A percentile compares a stretch with the other conserved stretches of the same genome.
Conservation (phyloP, 2,329 filamentous ascomycete genomes). For the Hortaea werneckii region DNA sequence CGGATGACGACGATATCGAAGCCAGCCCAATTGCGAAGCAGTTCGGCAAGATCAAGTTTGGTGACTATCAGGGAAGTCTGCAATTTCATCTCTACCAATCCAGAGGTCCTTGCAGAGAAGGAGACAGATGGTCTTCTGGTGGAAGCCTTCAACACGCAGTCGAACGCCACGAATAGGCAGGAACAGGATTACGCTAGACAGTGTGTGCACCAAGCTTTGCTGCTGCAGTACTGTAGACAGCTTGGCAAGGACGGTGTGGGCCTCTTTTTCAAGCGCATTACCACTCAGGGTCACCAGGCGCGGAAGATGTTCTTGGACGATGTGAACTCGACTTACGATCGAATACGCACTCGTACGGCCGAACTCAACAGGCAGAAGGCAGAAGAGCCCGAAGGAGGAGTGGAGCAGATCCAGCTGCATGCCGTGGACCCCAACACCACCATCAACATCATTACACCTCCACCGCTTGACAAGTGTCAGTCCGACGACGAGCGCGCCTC, state of each 20-base stretch:
- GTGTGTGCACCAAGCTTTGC: conserved; percentile 84
- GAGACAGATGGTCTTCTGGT: conserved; percentile 87
- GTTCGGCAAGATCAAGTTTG: conserved; percentile 68
- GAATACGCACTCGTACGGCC: conserved; percentile 65
- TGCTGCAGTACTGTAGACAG: conserved; percentile 89
- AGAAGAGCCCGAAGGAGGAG: conserved; percentile 45
- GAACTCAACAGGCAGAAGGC: conserved; percentile 59
- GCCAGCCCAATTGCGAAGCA: conserved; percentile 67
- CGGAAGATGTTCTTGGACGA: conserved; percentile 87
- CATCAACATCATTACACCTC: conserved; percentile 79
- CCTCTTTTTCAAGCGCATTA: conserved; percentile 94
- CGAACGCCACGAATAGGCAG: conserved; percentile 49
- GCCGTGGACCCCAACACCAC: conserved; percentile 79
- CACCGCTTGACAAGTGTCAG: conserved; percentile 63
- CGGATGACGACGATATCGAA: conserved; percentile 64
- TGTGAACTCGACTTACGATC: conserved; percentile 75
- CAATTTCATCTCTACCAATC: conserved; percentile 71
- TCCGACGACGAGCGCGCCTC: conserved; percentile 50
- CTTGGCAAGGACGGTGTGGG: conserved; percentile 79
- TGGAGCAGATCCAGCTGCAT: conserved; percentile 94
- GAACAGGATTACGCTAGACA: conserved; percentile 60
- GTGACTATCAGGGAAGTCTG: conserved; percentile 63
- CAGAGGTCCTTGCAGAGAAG: conserved; percentile 66
- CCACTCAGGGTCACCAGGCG: conserved; percentile 78
- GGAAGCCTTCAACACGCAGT: conserved; percentile 80